A percentile compares a stretch with the other conserved stretches of the same genome.
Conservation (phyloP, 192 early-diverging fungal species). For the Backusella westeae region DNA sequence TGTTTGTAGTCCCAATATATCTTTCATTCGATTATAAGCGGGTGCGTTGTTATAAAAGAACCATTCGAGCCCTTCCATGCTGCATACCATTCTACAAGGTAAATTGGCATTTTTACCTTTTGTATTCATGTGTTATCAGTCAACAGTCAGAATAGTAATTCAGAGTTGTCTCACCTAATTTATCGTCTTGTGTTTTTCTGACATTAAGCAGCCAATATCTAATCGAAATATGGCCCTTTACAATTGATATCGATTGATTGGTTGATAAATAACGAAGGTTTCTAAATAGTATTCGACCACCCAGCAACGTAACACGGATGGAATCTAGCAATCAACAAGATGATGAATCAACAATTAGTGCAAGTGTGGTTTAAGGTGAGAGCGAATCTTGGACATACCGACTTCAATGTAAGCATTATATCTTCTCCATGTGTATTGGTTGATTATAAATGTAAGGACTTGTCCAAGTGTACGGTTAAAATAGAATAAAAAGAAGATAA, state of each 20-base stretch:
- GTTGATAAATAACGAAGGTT: conserved; percentile 70
- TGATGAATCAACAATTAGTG: background rate
- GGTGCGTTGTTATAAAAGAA: conserved; percentile 79
- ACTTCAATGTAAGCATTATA: conserved; percentile 68
- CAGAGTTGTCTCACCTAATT: conserved; percentile 18
- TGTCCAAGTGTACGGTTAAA: conserved; percentile 62
- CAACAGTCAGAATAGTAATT: background rate
- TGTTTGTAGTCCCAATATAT: conserved; percentile 39
- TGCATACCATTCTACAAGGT: conserved; percentile 61
- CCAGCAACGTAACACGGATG: conserved; percentile 63
- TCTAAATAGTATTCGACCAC: conserved; percentile 74
- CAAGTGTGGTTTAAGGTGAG: background rate
- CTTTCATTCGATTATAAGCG: conserved; percentile 60
- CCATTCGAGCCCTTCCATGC: conserved; percentile 75
- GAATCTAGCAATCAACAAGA: conserved; percentile 50
- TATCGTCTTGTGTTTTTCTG: conserved; percentile 32
- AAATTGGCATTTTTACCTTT: conserved; percentile 13
- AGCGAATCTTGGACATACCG: conserved; percentile 42
- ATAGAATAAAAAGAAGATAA: conserved; percentile 76
- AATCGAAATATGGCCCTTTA: conserved; percentile 73
- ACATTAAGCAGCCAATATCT: conserved; percentile 72
- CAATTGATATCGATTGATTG: conserved; percentile 65
- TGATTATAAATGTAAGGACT: conserved; percentile 56
- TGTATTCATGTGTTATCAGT: background rate
- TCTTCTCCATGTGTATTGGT: conserved; percentile 66